Conservation (phyloP, 805 yeast genomes). For the Metschnikowia noctiluminum region DNA sequence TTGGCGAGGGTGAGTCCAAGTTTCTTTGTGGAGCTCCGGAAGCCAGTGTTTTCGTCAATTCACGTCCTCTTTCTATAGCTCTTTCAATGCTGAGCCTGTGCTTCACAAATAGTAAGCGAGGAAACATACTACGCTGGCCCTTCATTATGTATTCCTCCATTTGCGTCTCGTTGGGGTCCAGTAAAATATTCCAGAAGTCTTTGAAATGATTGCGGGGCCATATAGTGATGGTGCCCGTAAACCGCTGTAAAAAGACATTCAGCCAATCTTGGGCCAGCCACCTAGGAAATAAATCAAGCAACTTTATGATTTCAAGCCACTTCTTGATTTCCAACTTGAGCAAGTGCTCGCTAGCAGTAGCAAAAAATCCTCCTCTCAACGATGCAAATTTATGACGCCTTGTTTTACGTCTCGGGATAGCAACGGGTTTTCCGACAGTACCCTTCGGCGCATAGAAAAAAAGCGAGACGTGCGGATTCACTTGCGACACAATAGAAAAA, state of each 20-base stretch:
- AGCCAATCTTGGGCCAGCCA: constrained; percentile 79
- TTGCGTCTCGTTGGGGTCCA: constrained; percentile 64
- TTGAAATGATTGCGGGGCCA: constrained; percentile 63
- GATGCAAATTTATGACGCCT: constrained; percentile 31
- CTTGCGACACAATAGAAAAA: constrained; percentile 76
- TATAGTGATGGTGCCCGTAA: constrained; percentile 71
- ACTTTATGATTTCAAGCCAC: constrained; percentile 66
- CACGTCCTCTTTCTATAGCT: constrained; percentile 53
- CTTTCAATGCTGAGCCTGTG: constrained; percentile 66
- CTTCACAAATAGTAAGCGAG: constrained; percentile 60
- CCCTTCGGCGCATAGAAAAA: constrained; percentile 79
- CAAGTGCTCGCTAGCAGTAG: constrained; percentile 67
- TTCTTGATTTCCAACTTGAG: constrained; percentile 71
- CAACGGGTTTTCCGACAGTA: constrained; percentile 75
- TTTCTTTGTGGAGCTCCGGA: not conserved
- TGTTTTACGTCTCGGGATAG: constrained; percentile 45
- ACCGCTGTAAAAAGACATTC: constrained; percentile 67
- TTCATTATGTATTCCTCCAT: constrained; percentile 52
- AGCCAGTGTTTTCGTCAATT: constrained; percentile 7
- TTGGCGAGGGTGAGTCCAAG: constrained; percentile 9
- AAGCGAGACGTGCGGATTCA: constrained; percentile 74
- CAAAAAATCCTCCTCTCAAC: constrained; percentile 73
- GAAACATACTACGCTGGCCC: constrained; percentile 66
- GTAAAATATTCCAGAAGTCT: constrained; percentile 61
- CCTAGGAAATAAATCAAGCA: constrained; percentile 64